These are phyloP conservation scores for Mucor sp. DNA, from an alignment of 371 early-diverging fungal species.

Conservation along the genomic window DNA sequence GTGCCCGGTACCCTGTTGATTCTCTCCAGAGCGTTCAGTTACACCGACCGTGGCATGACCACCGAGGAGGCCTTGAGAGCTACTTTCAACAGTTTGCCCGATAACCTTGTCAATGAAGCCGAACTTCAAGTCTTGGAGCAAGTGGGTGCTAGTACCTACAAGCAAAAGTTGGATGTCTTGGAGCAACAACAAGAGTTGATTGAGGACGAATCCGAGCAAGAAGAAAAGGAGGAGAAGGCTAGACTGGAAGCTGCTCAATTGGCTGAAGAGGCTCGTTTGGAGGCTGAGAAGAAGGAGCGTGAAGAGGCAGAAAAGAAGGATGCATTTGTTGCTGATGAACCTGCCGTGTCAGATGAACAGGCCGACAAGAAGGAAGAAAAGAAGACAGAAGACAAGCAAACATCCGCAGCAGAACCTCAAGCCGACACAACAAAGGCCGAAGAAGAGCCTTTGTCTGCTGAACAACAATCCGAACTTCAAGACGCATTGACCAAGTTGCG, in stretches of 20 bases:
- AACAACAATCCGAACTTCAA: constrained; percentile 66
- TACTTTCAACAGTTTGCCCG: constrained; percentile 91
- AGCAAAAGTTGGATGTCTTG: constrained; percentile 91
- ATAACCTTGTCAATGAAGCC: constrained; percentile 85
- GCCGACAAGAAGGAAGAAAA: constrained; percentile 14
- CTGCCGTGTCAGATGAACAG: constrained; percentile 14
- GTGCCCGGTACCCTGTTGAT: constrained; percentile 94
- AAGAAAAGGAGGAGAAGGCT: constrained; percentile 58
- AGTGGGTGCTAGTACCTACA: constrained; percentile 87
- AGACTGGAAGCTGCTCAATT: constrained; percentile 46
- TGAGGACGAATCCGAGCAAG: constrained; percentile 85
- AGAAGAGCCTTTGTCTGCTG: constrained; percentile 49
- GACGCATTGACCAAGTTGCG: constrained; percentile 65
- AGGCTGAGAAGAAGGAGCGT: constrained; percentile 47
- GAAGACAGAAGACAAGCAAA: background rate
- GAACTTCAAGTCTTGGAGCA: constrained; percentile 87
- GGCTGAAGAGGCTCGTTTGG: constrained; percentile 29
- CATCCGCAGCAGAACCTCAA: background rate
- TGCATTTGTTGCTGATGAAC: constrained; percentile 32
- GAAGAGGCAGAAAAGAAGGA: constrained; percentile 38
- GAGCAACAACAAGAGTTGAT: constrained; percentile 96
- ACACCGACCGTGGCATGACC: constrained; percentile 69
- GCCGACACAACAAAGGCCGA: constrained; percentile 4
- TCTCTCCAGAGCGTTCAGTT: constrained; percentile 88
- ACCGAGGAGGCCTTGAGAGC: constrained; percentile 87